These are phyloP conservation scores for Inga oerstediana DNA, from an alignment of 306 rosid genomes.

Conservation along the genomic window DNA sequence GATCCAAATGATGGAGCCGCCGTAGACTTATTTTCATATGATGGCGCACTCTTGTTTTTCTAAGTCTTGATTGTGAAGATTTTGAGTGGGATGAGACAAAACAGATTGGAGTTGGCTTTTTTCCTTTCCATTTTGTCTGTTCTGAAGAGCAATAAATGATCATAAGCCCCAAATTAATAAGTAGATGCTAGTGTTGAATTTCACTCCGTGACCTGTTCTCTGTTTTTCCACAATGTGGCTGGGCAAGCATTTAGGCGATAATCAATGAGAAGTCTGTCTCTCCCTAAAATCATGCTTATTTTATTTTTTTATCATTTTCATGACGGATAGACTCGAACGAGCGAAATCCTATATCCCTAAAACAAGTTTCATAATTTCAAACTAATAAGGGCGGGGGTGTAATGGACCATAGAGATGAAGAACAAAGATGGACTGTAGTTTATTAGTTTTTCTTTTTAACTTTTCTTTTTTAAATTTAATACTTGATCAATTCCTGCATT, in stretches of 20 bases:
- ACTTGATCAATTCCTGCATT: too few relatives aligned
- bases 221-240: neutral
- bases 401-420: too few relatives aligned
- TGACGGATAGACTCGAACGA: neutral
- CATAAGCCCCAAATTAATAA: neutral
- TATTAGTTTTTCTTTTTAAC: too few relatives aligned
- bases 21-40: conserved; percentile 29
- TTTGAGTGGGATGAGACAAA: neutral
- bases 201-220: neutral
- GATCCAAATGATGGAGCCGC: neutral
- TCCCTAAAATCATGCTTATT: neutral
- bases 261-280: neutral
- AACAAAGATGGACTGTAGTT: too few relatives aligned
- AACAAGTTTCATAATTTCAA: too few relatives aligned
- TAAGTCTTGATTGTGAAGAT: neutral
- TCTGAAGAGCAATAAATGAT: neutral
- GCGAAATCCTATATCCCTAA: too few relatives aligned
- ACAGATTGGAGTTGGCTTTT: neutral
- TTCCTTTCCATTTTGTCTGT: neutral
- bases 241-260: neutral
- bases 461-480: too few relatives aligned
- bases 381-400: too few relatives aligned
- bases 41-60: conserved; percentile 23
- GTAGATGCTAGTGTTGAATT: neutral
- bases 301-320: too few relatives aligned